Percentiles rank a stretch among this genome's conserved stretches.
Evolutionary conservation across 805 yeast species (phyloP).

Genomic region (Saccharomycopsis malanga): DNA sequence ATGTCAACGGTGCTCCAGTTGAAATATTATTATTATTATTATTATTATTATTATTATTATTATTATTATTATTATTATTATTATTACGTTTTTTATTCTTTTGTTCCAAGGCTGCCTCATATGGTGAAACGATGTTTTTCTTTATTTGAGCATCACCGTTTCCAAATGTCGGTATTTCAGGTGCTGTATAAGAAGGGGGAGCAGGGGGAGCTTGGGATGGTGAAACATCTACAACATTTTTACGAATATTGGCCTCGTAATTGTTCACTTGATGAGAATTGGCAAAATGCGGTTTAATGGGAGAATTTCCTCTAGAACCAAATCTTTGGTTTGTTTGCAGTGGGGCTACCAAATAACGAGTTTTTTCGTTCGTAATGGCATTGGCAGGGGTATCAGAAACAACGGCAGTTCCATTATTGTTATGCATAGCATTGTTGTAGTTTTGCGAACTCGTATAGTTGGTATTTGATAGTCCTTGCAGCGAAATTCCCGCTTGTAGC

Average conservation of each 20-base stretch:
- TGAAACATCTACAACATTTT: neutral
- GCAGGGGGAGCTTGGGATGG: constrained; percentile 13
- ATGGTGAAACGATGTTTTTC: constrained; percentile 8
- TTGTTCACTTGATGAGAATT: constrained; percentile 10
- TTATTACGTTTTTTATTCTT: neutral
- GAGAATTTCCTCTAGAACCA: constrained; percentile 6
- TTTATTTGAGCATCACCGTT: neutral
- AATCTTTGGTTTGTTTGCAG: neutral
- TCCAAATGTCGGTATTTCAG: neutral
- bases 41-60: too few relatives aligned
- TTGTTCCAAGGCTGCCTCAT: constrained; percentile 17
- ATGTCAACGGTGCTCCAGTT: too few relatives aligned
- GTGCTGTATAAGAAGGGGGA: neutral
- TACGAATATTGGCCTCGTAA: too few relatives aligned
- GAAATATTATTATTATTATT: too few relatives aligned
- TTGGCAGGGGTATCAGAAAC: neutral
- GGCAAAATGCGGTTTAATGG: constrained; percentile 6
- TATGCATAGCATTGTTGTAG: too few relatives aligned
- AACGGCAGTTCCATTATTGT: neutral
- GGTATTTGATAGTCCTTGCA: too few relatives aligned
- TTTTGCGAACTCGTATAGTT: too few relatives aligned
- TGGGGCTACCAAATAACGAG: neutral
- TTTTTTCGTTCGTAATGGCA: neutral
- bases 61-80: too few relatives aligned
- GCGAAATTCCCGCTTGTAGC: too few relatives aligned